A percentile compares a stretch with the other conserved stretches of the same genome.
Evolutionary conservation across 768 basidiomycete species (phyloP).

Genomic region (Lactifluus volemus): DNA sequence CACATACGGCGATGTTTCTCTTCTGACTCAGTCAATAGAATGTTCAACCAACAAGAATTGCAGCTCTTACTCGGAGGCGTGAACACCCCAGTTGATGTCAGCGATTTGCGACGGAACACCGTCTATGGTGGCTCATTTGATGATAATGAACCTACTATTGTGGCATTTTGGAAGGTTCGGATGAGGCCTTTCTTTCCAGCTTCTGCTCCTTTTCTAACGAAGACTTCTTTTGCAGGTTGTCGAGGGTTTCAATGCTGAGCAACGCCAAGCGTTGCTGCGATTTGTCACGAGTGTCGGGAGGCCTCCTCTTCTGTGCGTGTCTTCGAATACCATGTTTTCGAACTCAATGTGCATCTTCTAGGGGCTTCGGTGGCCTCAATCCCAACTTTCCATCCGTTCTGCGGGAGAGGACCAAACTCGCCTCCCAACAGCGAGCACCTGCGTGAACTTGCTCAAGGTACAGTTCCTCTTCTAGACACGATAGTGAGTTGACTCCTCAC

Average conservation of each 20-base stretch:
- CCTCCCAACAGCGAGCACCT: constrained; percentile 45
- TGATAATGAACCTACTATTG: constrained; percentile 60
- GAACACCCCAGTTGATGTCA: constrained; percentile 74
- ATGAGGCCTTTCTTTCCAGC: neutral
- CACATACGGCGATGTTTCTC: neutral
- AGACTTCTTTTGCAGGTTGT: constrained; percentile 46
- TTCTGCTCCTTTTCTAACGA: neutral
- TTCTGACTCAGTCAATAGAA: constrained; percentile 35
- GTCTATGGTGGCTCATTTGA: constrained; percentile 78
- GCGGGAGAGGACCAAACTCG: constrained; percentile 63
- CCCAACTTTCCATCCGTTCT: constrained; percentile 83
- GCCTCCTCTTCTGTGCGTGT: constrained; percentile 71
- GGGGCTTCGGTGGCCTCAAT: constrained; percentile 78
- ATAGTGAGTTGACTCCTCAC: neutral
- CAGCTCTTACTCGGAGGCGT: constrained; percentile 88
- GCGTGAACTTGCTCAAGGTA: constrained; percentile 84
- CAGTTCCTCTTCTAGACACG: neutral
- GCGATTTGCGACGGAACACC: constrained; percentile 70
- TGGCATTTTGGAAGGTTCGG: constrained; percentile 75
- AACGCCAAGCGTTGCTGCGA: constrained; percentile 59
- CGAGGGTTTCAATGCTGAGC: constrained; percentile 28
- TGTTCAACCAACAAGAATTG: constrained; percentile 97
- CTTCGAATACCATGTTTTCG: neutral
- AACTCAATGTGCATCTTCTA: constrained; percentile 21
- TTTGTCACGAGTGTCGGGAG: constrained; percentile 93